These are phyloP conservation scores for Harringtonia aguacate DNA, from an alignment of 2,329 filamentous ascomycete species.

Conservation along the genomic window DNA sequence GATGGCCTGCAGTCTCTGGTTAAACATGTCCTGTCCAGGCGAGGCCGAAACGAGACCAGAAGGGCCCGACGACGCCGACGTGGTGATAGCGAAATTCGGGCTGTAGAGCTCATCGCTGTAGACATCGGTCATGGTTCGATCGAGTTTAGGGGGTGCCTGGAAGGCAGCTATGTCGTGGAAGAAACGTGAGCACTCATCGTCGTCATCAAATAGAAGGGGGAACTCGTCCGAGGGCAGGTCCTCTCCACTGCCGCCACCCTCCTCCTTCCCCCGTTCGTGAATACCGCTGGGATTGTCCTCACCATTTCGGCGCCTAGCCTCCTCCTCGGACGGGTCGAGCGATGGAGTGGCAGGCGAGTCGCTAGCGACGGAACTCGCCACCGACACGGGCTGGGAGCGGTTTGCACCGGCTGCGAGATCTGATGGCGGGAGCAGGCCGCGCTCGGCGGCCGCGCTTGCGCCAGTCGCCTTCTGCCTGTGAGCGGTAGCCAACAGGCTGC, in stretches of 20 bases:
- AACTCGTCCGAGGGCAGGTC: slow-evolving; percentile 1
- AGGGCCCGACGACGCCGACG: slow-evolving; percentile 38
- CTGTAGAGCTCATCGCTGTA: slow-evolving; percentile 81
- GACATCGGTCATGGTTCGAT: slow-evolving; percentile 76
- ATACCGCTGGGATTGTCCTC: slow-evolving; percentile 22
- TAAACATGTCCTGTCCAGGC: slow-evolving; percentile 51
- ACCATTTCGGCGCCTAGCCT: slow-evolving; percentile 44
- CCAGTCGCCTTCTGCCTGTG: slow-evolving; percentile 17
- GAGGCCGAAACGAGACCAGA: slow-evolving; percentile 34
- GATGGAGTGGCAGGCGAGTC: slow-evolving; percentile 51
- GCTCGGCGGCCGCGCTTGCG: slow-evolving; percentile 17
- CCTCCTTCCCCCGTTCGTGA: too few species aligned
- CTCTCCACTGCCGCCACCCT: not conserved
- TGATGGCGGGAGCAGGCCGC: slow-evolving; percentile 32
- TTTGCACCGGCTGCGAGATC: slow-evolving; percentile 29
- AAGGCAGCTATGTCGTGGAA: slow-evolving; percentile 43
- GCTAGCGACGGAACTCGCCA: slow-evolving; percentile 45
- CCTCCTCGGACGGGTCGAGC: slow-evolving; percentile 32
- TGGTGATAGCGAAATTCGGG: slow-evolving; percentile 50
- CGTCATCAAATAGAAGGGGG: slow-evolving; percentile 2
- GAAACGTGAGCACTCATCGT: slow-evolving; percentile 58
- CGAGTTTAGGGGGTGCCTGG: slow-evolving; percentile 59
- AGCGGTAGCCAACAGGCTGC: slow-evolving; percentile 26
- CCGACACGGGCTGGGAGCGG: slow-evolving; percentile 41
- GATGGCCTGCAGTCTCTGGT: slow-evolving; percentile 66